phyloP scores from a whole-genome alignment of 805 yeast genomes.

The Yarrowia sp. region DNA sequence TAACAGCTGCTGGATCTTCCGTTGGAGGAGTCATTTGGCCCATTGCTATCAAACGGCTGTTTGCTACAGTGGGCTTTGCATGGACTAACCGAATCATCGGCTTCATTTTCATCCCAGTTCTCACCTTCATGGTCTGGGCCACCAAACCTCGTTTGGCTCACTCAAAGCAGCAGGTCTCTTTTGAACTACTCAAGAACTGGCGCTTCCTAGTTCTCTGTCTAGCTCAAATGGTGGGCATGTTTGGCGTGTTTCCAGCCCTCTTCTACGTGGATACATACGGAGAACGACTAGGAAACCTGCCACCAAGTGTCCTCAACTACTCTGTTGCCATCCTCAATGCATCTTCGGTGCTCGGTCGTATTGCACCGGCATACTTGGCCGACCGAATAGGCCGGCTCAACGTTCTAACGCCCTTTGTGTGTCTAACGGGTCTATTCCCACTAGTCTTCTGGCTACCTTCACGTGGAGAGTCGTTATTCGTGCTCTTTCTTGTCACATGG shows the following conservation, averaged over 20 bases:
- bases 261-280: slow-evolving; percentile 48
- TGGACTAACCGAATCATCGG: slow-evolving; percentile 63
- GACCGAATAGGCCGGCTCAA: slow-evolving; percentile 33
- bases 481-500: slow-evolving; percentile 49
- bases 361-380: slow-evolving; percentile 16
- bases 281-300: slow-evolving; percentile 42
- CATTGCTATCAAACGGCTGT: slow-evolving; percentile 48
- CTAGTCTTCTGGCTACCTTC: slow-evolving; percentile 45
- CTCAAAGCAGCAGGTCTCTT: slow-evolving; percentile 8
- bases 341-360: slow-evolving; percentile 52
- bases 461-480: slow-evolving; percentile 40
- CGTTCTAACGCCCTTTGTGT: slow-evolving; percentile 28
- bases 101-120: slow-evolving; percentile 49
- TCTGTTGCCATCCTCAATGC: slow-evolving; percentile 49
- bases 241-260: slow-evolving; percentile 48
- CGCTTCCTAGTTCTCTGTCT: slow-evolving; percentile 42
- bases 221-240: slow-evolving; percentile 42
- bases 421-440: slow-evolving; percentile 8
- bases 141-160: slow-evolving; percentile 35
- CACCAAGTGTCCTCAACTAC: slow-evolving; percentile 43
- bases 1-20: slow-evolving; percentile 58
- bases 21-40: slow-evolving; percentile 56
- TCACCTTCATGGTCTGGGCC: slow-evolving; percentile 34
- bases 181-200: slow-evolving; percentile 45
- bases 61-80: slow-evolving; percentile 57